phyloP scores from a whole-genome alignment of 306 rosid species.

The Cucumis hystrix region DNA sequence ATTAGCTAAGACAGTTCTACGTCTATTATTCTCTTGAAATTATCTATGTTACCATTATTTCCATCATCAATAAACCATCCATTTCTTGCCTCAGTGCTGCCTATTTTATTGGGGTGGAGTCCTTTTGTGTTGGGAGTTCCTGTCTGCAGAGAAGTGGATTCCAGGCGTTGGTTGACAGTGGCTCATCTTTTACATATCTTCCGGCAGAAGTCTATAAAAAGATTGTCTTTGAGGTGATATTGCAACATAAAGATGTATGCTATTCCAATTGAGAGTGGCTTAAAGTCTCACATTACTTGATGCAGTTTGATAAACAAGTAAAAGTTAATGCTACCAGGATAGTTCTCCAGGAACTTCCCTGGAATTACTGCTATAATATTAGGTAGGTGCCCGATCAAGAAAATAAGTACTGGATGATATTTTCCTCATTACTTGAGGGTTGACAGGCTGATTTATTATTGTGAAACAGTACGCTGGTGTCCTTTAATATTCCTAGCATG shows the following conservation, averaged over 20 bases:
- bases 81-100: constrained; percentile 16
- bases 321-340: constrained; percentile 29
- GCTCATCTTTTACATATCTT: constrained; percentile 49
- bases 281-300: constrained; percentile 6
- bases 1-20: not conserved
- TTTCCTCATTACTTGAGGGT: constrained; percentile 11
- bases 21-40: not conserved
- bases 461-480: constrained; percentile 24
- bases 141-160: constrained; percentile 31
- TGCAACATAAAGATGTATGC: not conserved
- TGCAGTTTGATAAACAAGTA: constrained; percentile 43
- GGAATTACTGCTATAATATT: constrained; percentile 44
- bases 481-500: constrained; percentile 23
- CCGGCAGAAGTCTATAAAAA: constrained; percentile 25
- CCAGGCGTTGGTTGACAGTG: constrained; percentile 40
- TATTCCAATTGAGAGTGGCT: not conserved
- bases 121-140: constrained; percentile 35
- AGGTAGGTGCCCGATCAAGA: constrained; percentile 21
- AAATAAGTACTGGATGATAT: not conserved
- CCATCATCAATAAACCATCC: not conserved
- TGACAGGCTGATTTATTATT: constrained; percentile 10
- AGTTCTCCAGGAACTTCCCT: constrained; percentile 4
- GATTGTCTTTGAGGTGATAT: constrained; percentile 33
- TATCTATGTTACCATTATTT: not conserved
- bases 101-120: constrained; percentile 41